These are phyloP conservation scores for Plasmodium coatneyi DNA, from an alignment of 169 alveolate species.

Conservation along the genomic window DNA sequence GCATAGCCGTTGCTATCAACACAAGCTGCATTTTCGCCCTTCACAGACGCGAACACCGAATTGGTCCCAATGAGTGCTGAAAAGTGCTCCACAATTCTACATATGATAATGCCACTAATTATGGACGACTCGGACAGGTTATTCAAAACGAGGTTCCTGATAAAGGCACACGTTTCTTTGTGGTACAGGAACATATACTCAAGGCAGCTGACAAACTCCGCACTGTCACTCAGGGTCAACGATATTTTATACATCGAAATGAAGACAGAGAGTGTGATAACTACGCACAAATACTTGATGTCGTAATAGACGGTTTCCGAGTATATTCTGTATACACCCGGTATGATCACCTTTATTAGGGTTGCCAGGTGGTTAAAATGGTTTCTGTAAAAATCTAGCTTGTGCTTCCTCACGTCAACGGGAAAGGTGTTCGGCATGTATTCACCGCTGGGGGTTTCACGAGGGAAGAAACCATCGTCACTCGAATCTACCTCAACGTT, in stretches of 20 bases:
- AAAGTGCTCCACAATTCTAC: slow-evolving; percentile 33
- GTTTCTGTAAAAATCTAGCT: slow-evolving; percentile 43
- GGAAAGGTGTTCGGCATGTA: slow-evolving; percentile 38
- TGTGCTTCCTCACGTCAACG: slow-evolving; percentile 59
- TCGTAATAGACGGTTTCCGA: slow-evolving; percentile 52
- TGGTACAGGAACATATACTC: slow-evolving; percentile 21
- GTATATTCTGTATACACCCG: slow-evolving; percentile 38
- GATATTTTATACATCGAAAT: slow-evolving; percentile 62
- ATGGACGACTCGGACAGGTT: slow-evolving; percentile 60
- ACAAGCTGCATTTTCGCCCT: background rate
- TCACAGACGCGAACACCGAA: background rate
- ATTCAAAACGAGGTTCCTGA: slow-evolving; percentile 14
- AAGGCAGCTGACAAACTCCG: slow-evolving; percentile 26
- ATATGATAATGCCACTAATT: slow-evolving; percentile 68
- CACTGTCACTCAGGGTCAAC: background rate
- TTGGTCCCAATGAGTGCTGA: background rate
- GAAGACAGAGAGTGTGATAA: slow-evolving; percentile 42
- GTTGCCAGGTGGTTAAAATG: slow-evolving; percentile 32
- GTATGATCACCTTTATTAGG: slow-evolving; percentile 60
- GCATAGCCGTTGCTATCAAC: background rate
- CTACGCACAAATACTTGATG: slow-evolving; percentile 64
- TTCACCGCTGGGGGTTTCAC: background rate
- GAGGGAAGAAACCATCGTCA: background rate
- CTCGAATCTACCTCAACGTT: background rate
- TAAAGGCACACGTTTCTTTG: slow-evolving; percentile 44